These are phyloP conservation scores for Fennellomyces sp. DNA, from an alignment of 371 early-diverging fungal genomes.

Conservation along the genomic window DNA sequence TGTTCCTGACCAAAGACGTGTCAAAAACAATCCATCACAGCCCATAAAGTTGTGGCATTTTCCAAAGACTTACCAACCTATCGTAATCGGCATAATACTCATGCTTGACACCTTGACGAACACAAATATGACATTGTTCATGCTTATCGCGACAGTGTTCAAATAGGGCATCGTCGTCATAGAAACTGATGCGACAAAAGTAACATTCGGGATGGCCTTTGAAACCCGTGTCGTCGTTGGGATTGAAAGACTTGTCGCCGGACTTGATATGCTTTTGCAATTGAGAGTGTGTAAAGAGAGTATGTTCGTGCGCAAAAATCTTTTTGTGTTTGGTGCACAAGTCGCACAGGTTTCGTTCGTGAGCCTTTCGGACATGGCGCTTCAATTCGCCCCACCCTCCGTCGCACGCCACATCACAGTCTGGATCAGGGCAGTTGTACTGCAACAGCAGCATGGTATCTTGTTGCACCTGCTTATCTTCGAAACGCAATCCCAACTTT, in stretches of 20 bases:
- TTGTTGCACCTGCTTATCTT: constrained; percentile 71
- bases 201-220: constrained; percentile 93
- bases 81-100: constrained; percentile 85
- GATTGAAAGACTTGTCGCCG: constrained; percentile 61
- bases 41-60: background rate
- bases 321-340: constrained; percentile 87
- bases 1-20: constrained; percentile 54
- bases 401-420: constrained; percentile 70
- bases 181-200: constrained; percentile 84
- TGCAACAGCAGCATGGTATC: constrained; percentile 73
- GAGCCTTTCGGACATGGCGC: constrained; percentile 77
- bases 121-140: constrained; percentile 93
- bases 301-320: constrained; percentile 90
- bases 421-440: constrained; percentile 85
- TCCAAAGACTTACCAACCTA: constrained; percentile 70
- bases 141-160: constrained; percentile 94
- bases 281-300: constrained; percentile 70
- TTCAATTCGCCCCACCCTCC: constrained; percentile 85
- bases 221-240: constrained; percentile 79
- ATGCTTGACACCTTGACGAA: constrained; percentile 72
- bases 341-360: constrained; percentile 81
- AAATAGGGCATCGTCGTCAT: constrained; percentile 88
- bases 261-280: constrained; percentile 72
- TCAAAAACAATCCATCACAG: background rate
- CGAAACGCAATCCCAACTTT: constrained; percentile 74